Evolutionary conservation across 495 filamentous ascomycete genomes (phyloP), one percentile per base, ranked within the genome.

Genomic region (Penicillium verhagenii): DNA sequence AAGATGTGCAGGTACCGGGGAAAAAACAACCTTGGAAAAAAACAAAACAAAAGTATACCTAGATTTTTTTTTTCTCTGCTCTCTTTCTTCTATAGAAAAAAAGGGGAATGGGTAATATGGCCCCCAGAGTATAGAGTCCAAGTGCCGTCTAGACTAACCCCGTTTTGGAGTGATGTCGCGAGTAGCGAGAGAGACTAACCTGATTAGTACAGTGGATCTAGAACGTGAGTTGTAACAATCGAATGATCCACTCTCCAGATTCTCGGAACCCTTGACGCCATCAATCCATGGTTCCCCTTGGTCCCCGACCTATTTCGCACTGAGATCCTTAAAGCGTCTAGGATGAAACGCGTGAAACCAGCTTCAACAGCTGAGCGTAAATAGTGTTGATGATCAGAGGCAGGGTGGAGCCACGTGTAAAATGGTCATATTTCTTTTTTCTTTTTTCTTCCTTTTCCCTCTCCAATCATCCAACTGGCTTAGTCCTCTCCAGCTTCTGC

Each of bases 101-200:
- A 35, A 35, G 33, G 33, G 16, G 14, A 35, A 35, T n/a, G n/a
- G 2, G 6, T 28, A 16, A 5, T 16, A 6, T 26, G 40, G 40
- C 40, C 40, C 40, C 40, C 40, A 43, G 21, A n/a, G 6, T 19
- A 39, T 14, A 6, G 14, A n/a, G 4, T 24, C 2, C n/a, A 1
- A 20, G 13, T 20, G 11, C 13, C 23, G 40, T 19, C 18, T 26
- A 16, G 14, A 35, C 59, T 64, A 59, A 44, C 21, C 63, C 49
- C 18, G n/a, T 54, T 59, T 39, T 31, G 60, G 57, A 40, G 45
- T 25, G 23, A 66, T 66, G 60, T 64, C 19, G 60, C 64, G 64
- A 64, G 60, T 56, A 64, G 60, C 54, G 54, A 64, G 43, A 52
- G 0, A 13, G 14, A 16, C 33, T 49, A 18, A 35, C 31, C 25